A percentile compares a stretch with the other conserved stretches of the same genome.
Conservation (phyloP, 331 rosid genomes). For the Erythrophleum ivorense region DNA sequence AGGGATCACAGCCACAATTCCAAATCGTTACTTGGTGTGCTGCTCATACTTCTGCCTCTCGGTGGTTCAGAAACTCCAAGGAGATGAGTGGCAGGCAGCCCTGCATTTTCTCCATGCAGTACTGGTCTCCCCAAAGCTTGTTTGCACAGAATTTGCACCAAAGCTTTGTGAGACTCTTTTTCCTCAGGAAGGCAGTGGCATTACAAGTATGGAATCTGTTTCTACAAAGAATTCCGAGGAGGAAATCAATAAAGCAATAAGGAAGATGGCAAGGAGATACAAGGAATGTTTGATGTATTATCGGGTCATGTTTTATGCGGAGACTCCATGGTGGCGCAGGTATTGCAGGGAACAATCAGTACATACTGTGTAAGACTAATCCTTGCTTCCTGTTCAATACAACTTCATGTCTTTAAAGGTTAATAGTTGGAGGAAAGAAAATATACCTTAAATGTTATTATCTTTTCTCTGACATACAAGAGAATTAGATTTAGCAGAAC, state of each 20-base stretch:
- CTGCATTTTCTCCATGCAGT: slow-evolving; percentile 82
- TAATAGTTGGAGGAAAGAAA: no score
- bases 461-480: not conserved
- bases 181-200: slow-evolving; percentile 31
- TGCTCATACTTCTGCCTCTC: slow-evolving; percentile 83
- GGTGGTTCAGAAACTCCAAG: slow-evolving; percentile 61
- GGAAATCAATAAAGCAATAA: slow-evolving; percentile 47
- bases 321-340: slow-evolving; percentile 53
- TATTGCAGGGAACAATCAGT: slow-evolving; percentile 47
- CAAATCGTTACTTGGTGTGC: slow-evolving; percentile 63
- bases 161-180: slow-evolving; percentile 61
- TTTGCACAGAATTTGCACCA: slow-evolving; percentile 65
- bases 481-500: not conserved
- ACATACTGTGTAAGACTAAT: slow-evolving; percentile 53
- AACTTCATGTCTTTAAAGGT: not conserved
- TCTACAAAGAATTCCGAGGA: slow-evolving; percentile 33
- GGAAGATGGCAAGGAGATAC: slow-evolving; percentile 66
- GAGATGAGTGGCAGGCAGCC: slow-evolving; percentile 85
- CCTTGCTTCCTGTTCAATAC: slow-evolving; percentile 23
- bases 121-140: slow-evolving; percentile 66
- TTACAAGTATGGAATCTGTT: not conserved
- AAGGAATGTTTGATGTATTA: slow-evolving; percentile 75
- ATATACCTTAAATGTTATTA: no score
- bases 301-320: slow-evolving; percentile 79
- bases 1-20: slow-evolving; percentile 64